Percentiles rank a stretch among this genome's conserved stretches.
These are phyloP conservation scores for Pythium vanterpoolii DNA, from an alignment of 352 stramenopile genomes.

Conservation along the genomic window DNA sequence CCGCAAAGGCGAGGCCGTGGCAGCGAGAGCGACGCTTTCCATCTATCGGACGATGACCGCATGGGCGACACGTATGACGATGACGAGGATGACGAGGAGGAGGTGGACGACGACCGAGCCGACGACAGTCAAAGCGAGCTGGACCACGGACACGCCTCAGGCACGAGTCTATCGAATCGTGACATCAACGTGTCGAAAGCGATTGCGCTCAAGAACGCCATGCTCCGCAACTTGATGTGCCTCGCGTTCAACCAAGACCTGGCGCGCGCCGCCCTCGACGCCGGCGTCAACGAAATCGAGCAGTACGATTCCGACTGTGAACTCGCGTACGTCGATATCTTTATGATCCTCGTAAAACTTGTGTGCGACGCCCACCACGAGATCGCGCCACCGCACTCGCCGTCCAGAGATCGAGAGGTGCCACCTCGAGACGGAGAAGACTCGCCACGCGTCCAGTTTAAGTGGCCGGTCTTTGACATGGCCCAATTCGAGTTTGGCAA, in stretches of 20 bases:
- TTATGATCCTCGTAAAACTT: slow-evolving; percentile 71
- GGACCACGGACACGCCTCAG: neutral
- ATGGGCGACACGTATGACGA: slow-evolving; percentile 3
- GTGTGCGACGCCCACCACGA: slow-evolving; percentile 62
- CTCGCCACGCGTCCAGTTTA: slow-evolving; percentile 29
- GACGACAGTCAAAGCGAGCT: neutral
- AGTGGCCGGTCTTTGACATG: slow-evolving; percentile 89
- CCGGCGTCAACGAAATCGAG: slow-evolving; percentile 56
- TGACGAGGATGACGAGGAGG: neutral
- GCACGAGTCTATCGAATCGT: slow-evolving; percentile 35
- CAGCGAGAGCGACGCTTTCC: slow-evolving; percentile 3
- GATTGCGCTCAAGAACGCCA: slow-evolving; percentile 50
- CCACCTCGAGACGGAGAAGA: neutral
- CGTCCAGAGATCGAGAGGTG: neutral
- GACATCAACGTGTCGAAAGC: slow-evolving; percentile 67
- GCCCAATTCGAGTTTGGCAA: slow-evolving; percentile 87
- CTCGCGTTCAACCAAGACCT: slow-evolving; percentile 51
- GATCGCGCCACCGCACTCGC: neutral
- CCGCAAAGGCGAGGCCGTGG: neutral
- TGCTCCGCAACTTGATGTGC: slow-evolving; percentile 40
- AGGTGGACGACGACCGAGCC: neutral
- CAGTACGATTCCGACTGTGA: slow-evolving; percentile 72
- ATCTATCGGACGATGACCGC: slow-evolving; percentile 11
- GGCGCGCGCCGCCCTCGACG: slow-evolving; percentile 45
- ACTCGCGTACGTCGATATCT: slow-evolving; percentile 79